phyloP scores from a whole-genome alignment of 352 stramenopile species.

The Phytophthora capsici region DNA sequence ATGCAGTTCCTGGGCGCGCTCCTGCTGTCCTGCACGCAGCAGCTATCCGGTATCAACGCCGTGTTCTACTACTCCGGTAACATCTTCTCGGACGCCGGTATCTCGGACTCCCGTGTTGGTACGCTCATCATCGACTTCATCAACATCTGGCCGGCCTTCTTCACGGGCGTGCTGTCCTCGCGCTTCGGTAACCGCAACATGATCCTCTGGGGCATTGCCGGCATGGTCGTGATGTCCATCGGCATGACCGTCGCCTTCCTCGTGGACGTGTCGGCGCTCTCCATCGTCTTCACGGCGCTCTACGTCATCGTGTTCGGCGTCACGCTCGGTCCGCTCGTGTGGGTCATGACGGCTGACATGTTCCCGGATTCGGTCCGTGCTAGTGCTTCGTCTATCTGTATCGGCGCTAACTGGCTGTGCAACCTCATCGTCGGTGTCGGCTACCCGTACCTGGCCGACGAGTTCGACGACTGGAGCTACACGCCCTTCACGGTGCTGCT shows the following conservation, averaged over 20 bases:
- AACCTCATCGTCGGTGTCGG: constrained; percentile 54
- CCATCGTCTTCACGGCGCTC: constrained; percentile 54
- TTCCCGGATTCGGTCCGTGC: constrained; percentile 39
- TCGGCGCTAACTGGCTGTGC: constrained; percentile 46
- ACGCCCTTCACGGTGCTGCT: constrained; percentile 45
- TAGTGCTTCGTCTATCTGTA: constrained; percentile 44
- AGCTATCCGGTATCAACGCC: constrained; percentile 56
- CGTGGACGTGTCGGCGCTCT: constrained; percentile 38
- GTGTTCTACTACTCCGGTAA: constrained; percentile 29
- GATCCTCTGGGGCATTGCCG: no score
- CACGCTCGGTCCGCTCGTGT: constrained; percentile 57
- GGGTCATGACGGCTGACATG: constrained; percentile 28
- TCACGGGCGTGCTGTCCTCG: no score
- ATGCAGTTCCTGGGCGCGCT: constrained; percentile 38
- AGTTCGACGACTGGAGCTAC: constrained; percentile 44
- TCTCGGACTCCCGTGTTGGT: no score
- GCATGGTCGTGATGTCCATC: constrained; percentile 35
- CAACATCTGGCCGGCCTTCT: no score
- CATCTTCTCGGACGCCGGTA: no score
- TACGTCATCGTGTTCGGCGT: constrained; percentile 54
- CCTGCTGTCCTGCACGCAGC: constrained; percentile 44
- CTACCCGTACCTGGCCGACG: constrained; percentile 48
- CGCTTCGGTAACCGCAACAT: no score
- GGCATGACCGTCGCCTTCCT: constrained; percentile 58
- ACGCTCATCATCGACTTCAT: no score